Evolutionary conservation across 768 basidiomycete genomes (phyloP).

Genomic region (Rhizopogon sp.): DNA sequence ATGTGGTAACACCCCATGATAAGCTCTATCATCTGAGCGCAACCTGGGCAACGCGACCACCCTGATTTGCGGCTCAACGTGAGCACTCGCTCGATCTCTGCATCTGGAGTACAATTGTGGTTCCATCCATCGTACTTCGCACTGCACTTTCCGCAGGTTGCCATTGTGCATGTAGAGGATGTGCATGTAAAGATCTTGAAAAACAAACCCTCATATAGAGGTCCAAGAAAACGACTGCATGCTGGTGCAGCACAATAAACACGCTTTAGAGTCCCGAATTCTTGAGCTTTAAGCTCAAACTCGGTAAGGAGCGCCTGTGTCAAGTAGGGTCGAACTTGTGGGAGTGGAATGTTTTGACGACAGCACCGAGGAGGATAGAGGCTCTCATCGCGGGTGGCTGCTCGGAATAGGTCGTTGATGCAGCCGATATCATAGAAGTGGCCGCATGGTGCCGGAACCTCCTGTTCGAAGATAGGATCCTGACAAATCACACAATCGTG

Average conservation of each 20-base stretch:
- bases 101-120: slow-evolving; percentile 22
- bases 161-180: slow-evolving; percentile 11
- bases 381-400: slow-evolving; percentile 31
- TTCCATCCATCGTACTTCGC: slow-evolving; percentile 16
- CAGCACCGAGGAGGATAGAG: slow-evolving; percentile 40
- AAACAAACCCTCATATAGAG: slow-evolving; percentile 24
- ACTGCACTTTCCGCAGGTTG: slow-evolving; percentile 23
- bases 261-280: slow-evolving; percentile 29
- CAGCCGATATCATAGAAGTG: slow-evolving; percentile 33
- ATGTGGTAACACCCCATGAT: slow-evolving; percentile 35
- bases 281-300: slow-evolving; percentile 22
- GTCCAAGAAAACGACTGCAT: slow-evolving; percentile 33
- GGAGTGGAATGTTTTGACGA: slow-evolving; percentile 22
- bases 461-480: slow-evolving; percentile 23
- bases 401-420: slow-evolving; percentile 28
- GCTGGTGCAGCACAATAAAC: slow-evolving; percentile 32
- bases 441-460: slow-evolving; percentile 27
- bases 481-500: slow-evolving; percentile 31
- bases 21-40: slow-evolving; percentile 34
- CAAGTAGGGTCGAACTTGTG: slow-evolving; percentile 20
- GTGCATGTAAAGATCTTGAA: slow-evolving; percentile 15
- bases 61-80: slow-evolving; percentile 20
- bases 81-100: slow-evolving; percentile 20
- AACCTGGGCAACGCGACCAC: slow-evolving; percentile 37
- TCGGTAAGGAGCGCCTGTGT: slow-evolving; percentile 9